phyloP scores from a whole-genome alignment of 306 rosid species.

The Cucurbita argyrosperma region DNA sequence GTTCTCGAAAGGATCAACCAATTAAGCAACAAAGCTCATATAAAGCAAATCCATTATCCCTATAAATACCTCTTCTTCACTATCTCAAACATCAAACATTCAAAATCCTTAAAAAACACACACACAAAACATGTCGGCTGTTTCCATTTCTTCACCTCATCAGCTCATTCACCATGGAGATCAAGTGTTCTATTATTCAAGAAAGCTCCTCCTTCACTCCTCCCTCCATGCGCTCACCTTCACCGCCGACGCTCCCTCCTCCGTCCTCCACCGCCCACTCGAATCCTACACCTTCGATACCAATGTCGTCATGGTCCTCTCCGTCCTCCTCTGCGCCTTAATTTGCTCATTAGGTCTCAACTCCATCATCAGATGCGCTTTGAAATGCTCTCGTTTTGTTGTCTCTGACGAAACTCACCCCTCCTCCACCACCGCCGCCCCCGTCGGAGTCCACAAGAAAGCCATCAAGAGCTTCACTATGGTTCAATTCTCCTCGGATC shows the following conservation, averaged over 20 bases:
- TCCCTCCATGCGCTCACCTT: constrained; percentile 3
- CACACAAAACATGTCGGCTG: constrained; percentile 23
- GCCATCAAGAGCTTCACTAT: constrained; percentile 58
- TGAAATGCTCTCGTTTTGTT: constrained; percentile 48
- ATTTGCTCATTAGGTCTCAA: constrained; percentile 74
- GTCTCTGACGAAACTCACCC: background rate
- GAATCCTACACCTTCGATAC: constrained; percentile 43
- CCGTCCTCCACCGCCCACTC: constrained; percentile 16
- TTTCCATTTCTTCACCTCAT: constrained; percentile 15
- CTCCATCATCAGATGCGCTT: constrained; percentile 66
- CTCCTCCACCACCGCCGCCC: constrained; percentile 8
- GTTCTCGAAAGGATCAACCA: too few relatives aligned
- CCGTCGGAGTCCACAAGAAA: constrained; percentile 58
- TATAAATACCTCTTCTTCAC: background rate
- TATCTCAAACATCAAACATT: background rate
- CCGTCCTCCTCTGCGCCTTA: constrained; percentile 72
- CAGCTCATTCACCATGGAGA: constrained; percentile 1
- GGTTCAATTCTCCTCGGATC: constrained; percentile 37
- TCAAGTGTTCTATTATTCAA: constrained; percentile 27
- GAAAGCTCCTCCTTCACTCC: constrained; percentile 47
- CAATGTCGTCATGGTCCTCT: constrained; percentile 86
- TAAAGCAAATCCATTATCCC: background rate
- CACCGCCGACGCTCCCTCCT: constrained; percentile 20
- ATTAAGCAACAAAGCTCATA: too few relatives aligned
- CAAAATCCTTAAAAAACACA: background rate